Conservation (phyloP, 768 basidiomycete species). For the Serendipita vermifera region DNA sequence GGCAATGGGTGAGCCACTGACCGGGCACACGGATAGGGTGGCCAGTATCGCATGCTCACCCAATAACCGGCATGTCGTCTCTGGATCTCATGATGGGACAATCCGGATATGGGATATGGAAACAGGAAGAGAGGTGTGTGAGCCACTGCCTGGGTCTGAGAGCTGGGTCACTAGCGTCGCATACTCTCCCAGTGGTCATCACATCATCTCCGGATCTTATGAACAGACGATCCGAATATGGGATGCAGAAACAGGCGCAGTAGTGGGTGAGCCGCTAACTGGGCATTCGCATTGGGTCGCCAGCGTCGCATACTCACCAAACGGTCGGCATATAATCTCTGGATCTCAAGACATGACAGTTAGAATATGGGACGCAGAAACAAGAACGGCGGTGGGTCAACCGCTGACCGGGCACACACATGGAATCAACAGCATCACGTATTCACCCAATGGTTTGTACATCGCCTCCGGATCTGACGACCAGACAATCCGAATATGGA, state of each 20-base stretch:
- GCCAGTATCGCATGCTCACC: no score
- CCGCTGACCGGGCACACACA: no score
- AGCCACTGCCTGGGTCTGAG: neutral
- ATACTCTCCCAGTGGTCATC: neutral
- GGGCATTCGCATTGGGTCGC: slow-evolving; percentile 21
- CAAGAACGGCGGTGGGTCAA: no score
- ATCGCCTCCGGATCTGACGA: slow-evolving; percentile 24
- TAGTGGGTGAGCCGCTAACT: slow-evolving; percentile 19
- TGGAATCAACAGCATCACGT: no score
- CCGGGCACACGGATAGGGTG: no score
- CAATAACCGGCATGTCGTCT: slow-evolving; percentile 15
- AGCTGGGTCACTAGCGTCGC: slow-evolving; percentile 9
- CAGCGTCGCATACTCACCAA: slow-evolving; percentile 24
- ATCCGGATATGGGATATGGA: no score
- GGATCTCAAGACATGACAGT: no score
- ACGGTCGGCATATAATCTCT: slow-evolving; percentile 20
- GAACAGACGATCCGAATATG: slow-evolving; percentile 15
- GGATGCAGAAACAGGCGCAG: slow-evolving; percentile 13
- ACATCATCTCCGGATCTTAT: slow-evolving; percentile 8
- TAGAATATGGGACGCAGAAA: no score
- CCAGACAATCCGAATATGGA: no score
- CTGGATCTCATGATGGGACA: slow-evolving; percentile 26
- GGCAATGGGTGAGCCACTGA: no score
- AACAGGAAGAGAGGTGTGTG: slow-evolving; percentile 12
- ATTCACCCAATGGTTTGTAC: slow-evolving; percentile 14